Evolutionary conservation across 495 filamentous ascomycete species (phyloP), one percentile per base, ranked within the genome.

Genomic region (Rusavskia elegans): DNA sequence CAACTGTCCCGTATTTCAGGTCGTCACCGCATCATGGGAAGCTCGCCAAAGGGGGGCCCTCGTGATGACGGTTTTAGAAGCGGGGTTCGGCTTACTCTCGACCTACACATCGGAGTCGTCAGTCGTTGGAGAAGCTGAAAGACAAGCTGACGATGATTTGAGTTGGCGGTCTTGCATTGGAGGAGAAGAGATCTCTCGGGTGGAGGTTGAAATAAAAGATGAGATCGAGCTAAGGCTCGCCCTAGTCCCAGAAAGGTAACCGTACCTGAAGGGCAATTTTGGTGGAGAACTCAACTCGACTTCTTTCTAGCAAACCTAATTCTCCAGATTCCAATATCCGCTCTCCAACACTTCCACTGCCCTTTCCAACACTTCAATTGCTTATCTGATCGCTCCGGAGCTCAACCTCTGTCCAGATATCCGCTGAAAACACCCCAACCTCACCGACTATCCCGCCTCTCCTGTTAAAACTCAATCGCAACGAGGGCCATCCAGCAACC

Each of bases 31-130:
- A 80, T 97, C 90, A 89, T 97, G 90, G 87, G 68, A 75, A 81
- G 82, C 87, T 70, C 62, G 66, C 74, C 64, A 66, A 57, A 63
- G 14, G 66, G 63, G 64, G 62, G 76, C 86, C 85, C 90, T 97
- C 90, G 84, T 87, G 84, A 87, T 81, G 80, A 96, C 88, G 90
- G 90, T 97, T 97, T 97, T 97, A 87, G 77, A 87, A 82, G 85
- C 79, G 83, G 79, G 73, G 72, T 70, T 61, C 58, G 16, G 60
- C 68, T 74, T 73, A 63, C 67, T 90, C 85, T 90, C 71, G 85
- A 86, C 90, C 76, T 80, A 86, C 81, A 66, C 78, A 84, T 85
- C 81, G 83, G 83, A 89, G 73, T 85, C 79, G 81, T 73, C 83
- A 88, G 83, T 73, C 73, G 79, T 80, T 85, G 67, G 75, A 61